A percentile compares a stretch with the other conserved stretches of the same genome.
Evolutionary conservation across 2,329 filamentous ascomycete species (phyloP).

Genomic region (Hirsutella thompsonii): DNA sequence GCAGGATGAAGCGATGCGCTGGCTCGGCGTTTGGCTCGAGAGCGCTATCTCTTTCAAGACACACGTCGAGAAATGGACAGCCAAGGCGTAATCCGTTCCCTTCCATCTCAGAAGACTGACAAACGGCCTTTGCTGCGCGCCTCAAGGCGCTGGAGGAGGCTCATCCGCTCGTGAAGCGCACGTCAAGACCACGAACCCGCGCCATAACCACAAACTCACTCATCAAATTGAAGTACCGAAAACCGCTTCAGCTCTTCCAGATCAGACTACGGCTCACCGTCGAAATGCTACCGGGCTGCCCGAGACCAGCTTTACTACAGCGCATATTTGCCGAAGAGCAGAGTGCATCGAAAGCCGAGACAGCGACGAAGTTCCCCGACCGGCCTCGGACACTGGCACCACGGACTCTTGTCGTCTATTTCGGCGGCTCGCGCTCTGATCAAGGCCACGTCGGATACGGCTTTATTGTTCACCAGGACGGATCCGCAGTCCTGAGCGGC

Average conservation of each 20-base stretch:
- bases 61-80: neutral
- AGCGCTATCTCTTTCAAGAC: too few relatives aligned
- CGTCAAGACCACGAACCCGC: neutral
- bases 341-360: neutral
- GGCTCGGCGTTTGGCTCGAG: too few relatives aligned
- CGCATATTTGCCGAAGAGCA: neutral
- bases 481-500: neutral
- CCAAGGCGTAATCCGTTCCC: neutral
- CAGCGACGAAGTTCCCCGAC: neutral
- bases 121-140: too few relatives aligned
- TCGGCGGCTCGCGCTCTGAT: neutral
- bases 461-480: neutral
- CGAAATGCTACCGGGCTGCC: neutral
- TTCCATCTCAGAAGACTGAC: neutral
- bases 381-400: neutral
- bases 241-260: neutral
- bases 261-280: neutral
- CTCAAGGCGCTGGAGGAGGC: neutral
- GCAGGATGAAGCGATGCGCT: too few relatives aligned
- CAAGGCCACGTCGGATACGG: neutral
- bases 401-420: neutral
- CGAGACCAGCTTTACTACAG: neutral
- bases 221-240: neutral
- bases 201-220: neutral
- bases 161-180: too few relatives aligned